Evolutionary conservation across 192 early-diverging fungal genomes (phyloP), one percentile per base, ranked within the genome.

Genomic region (Umbelopsis sp.): DNA sequence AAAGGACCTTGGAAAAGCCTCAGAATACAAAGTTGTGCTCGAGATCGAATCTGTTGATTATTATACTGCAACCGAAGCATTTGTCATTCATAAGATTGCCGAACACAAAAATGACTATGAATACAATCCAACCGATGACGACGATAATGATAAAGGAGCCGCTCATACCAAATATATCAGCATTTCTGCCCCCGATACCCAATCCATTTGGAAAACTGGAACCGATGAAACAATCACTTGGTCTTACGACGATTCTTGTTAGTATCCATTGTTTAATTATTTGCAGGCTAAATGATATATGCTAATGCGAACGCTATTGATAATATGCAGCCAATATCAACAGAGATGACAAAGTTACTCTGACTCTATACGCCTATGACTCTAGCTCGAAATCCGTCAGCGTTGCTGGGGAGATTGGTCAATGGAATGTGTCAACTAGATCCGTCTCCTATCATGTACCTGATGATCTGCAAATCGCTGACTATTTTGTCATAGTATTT

Each of bases 1-100:
- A 62, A 29, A 29, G 14, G 56, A 62, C 14, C 56, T 62, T 14
- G 56, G 56, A 6, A n/a, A 62, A 34, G 56, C 56, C n/a, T n/a
- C n/a, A 11, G 56, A 62, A 4, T 62, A 32, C 12, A 34, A 62
- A 1, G 26, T 62, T 32, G 56, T 62, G 25, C 56, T 62, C 34
- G 29, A 62, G 26, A 62, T 62, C 29, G 26, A 34, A 7, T 32
- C 29, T 29, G 29, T 17, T 11, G 4, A 62, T 34, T 62, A 62
- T 34, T 2, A 2, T 62, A n/a, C 34, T 62, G 9, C 26, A 29
- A 62, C 29, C 16, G 26, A 32, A 34, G 29, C 56, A 16, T 62
- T 62, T 34, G 56, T 20, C 7, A 62, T 62, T 14, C 32, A 62
- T 26, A 62, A 62, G 12, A 17, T 3, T 4, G 10, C 47, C 0